Evolutionary conservation across 768 basidiomycete genomes (phyloP), one percentile per base, ranked within the genome.

Genomic region (Suillus clintonianus): DNA sequence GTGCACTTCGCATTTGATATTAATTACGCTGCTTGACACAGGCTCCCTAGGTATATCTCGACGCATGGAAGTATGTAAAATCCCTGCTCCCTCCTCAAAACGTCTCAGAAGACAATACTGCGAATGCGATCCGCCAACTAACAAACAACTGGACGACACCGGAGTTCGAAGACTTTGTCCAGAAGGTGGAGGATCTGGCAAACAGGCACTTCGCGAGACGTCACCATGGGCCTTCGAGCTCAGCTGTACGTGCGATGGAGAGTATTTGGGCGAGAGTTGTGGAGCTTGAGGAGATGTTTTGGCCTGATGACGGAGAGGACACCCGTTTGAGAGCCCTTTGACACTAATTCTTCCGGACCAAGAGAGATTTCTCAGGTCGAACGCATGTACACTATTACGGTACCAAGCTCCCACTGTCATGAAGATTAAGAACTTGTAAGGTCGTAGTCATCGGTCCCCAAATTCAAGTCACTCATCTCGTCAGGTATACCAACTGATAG

Each of bases 261-360:
- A 77, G 70, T 4, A 81, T 88, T 37, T 89, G 87, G 86, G 74
- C 67, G 15, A 79, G 87, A 17, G 84, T 87, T 15, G 64, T 88
- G 2, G 87, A 89, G 64, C 78, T 90, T 0, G 89, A 90, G 69
- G 79, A 76, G 37, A 80, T 71, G 4, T 89, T 89, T 68, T 89
- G 88, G 88, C 88, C 86, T 3, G 64, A 72, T 9, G 76, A 73
- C 15, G 80, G 78, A 3, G 84, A 78, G 19, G 77, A 79, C 42
- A 64, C 27, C 17, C 14, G 15, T 24, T 36, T 32, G 30, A 51
- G 14, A 24, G 8, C n/a, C 9, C 5, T 39, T 27, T 60, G 27
- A 27, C 27, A 4, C 27, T 27, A 27, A 27, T 19, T 34, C 32
- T 19, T 2, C 3, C 2, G 10, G 6, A 53, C 5, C 19, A 8